Conservation (phyloP, 805 yeast species). For the Metschnikowia amazonensis region DNA sequence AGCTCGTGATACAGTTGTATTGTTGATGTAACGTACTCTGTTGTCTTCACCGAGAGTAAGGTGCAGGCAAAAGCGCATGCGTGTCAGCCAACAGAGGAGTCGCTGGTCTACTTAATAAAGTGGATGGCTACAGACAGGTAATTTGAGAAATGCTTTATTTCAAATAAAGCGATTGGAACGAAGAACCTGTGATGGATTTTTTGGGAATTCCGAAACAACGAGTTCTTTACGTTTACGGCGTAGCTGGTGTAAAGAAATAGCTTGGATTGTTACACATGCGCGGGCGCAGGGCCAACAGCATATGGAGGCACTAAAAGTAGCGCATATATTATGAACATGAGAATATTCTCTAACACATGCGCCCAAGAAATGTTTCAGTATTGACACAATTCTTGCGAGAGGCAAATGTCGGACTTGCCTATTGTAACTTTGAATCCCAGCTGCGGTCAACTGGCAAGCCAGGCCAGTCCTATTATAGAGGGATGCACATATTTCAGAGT, state of each 20-base stretch:
- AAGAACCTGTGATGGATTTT: no score
- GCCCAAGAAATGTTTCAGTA: neutral
- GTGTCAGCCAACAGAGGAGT: neutral
- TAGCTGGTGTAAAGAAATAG: neutral
- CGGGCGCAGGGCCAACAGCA: neutral
- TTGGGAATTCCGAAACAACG: no score
- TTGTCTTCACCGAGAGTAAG: conserved; percentile 2
- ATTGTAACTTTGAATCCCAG: neutral
- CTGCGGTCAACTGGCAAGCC: neutral
- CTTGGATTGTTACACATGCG: neutral
- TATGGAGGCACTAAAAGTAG: neutral
- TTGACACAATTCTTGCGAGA: neutral
- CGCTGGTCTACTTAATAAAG: neutral
- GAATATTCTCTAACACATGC: neutral
- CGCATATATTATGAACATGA: neutral
- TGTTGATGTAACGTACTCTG: neutral
- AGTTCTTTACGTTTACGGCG: neutral
- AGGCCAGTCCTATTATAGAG: neutral
- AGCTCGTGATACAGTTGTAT: neutral
- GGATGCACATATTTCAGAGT: neutral
- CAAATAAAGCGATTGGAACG: no score
- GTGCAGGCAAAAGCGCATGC: conserved; percentile 6
- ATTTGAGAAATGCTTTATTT: no score
- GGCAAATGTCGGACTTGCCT: neutral
- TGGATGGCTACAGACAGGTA: no score